phyloP scores from a whole-genome alignment of 306 rosid species.

The Vachellia pachyceras region DNA sequence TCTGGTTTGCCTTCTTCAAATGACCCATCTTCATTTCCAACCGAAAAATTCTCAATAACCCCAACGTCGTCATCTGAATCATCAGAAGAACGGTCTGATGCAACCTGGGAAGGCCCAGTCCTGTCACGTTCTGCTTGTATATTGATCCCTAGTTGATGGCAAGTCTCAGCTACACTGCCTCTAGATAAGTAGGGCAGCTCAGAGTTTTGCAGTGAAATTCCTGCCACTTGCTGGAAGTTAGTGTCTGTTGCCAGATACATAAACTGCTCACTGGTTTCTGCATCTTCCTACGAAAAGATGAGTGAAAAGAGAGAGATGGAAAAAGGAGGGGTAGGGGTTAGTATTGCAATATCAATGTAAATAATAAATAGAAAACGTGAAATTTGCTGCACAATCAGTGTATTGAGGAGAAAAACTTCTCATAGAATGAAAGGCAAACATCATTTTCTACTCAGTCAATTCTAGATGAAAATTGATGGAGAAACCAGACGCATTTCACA shows the following conservation, averaged over 20 bases:
- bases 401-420: neutral
- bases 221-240: slow-evolving; percentile 52
- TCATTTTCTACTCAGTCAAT: neutral
- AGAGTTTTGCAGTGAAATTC: slow-evolving; percentile 49
- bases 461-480: neutral
- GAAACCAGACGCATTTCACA: neutral
- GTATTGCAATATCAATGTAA: neutral
- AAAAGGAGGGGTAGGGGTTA: slow-evolving; percentile 12
- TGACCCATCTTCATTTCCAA: slow-evolving; percentile 45
- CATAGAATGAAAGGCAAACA: neutral
- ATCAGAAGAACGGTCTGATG: slow-evolving; percentile 44
- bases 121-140: slow-evolving; percentile 43
- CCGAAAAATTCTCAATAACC: slow-evolving; percentile 41
- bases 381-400: neutral
- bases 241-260: slow-evolving; percentile 50
- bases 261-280: slow-evolving; percentile 57
- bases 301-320: neutral
- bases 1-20: slow-evolving; percentile 36
- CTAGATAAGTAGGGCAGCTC: slow-evolving; percentile 45
- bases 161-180: slow-evolving; percentile 37
- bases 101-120: slow-evolving; percentile 38
- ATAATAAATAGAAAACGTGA: neutral
- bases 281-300: slow-evolving; percentile 52
- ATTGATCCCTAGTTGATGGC: slow-evolving; percentile 41
- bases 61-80: slow-evolving; percentile 52